Conservation (phyloP, 805 yeast species). For the Lipomyces starkeyi region DNA sequence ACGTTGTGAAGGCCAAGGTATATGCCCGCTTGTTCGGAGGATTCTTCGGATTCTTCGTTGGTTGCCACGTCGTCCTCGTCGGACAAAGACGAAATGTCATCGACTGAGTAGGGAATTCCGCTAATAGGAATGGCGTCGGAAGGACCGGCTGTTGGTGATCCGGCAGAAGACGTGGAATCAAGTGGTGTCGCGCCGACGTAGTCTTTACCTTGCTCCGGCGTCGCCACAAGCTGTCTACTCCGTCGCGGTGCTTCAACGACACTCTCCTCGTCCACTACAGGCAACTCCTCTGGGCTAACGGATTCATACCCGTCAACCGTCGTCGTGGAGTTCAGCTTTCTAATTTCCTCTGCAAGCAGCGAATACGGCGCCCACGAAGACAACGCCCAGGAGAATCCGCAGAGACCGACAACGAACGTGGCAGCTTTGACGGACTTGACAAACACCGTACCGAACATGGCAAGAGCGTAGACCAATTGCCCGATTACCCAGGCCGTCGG, state of each 20-base stretch:
- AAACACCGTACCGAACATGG: conserved; percentile 36
- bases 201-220: neutral
- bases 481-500: conserved; percentile 35
- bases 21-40: conserved; percentile 46
- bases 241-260: conserved; percentile 11
- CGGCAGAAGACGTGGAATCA: neutral
- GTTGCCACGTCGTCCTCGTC: conserved; percentile 21
- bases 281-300: conserved; percentile 11
- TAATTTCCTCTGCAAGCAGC: conserved; percentile 35
- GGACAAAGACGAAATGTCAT: neutral
- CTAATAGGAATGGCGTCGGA: neutral
- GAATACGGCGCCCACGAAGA: conserved; percentile 38
- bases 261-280: conserved; percentile 17
- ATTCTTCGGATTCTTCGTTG: conserved; percentile 18
- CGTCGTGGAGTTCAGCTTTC: conserved; percentile 17
- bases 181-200: conserved; percentile 22
- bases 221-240: conserved; percentile 10
- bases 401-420: conserved; percentile 33
- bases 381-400: conserved; percentile 38
- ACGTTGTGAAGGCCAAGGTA: conserved; percentile 51
- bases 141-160: neutral
- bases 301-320: conserved; percentile 6
- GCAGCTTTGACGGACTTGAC: conserved; percentile 33
- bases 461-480: conserved; percentile 30
- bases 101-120: neutral